A percentile compares a stretch with the other conserved stretches of the same genome.
Evolutionary conservation across 2,329 filamentous ascomycete species (phyloP).

Genomic region (Alternaria conjuncta): DNA sequence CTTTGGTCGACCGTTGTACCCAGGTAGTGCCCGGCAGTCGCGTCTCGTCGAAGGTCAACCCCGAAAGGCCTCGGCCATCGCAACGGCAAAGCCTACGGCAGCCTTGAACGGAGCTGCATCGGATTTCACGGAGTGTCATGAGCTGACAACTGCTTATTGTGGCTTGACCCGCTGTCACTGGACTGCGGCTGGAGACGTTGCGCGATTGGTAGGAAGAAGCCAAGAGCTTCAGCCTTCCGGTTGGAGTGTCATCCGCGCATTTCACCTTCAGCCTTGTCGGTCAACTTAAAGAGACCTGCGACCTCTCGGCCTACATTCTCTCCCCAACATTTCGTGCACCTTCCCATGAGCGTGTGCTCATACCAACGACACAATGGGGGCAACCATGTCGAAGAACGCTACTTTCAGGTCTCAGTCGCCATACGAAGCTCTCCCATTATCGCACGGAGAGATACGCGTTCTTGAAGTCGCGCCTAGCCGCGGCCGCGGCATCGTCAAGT

Average conservation of each 20-base stretch:
- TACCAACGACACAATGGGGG: too few species aligned
- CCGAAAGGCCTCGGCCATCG: too few species aligned
- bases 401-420: neutral
- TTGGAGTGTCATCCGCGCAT: neutral
- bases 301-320: too few species aligned
- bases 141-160: neutral
- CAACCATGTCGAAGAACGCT: too few species aligned
- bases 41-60: too few species aligned
- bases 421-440: neutral
- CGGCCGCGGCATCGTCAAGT: too few species aligned
- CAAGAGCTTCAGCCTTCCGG: neutral
- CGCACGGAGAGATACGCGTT: neutral
- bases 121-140: neutral
- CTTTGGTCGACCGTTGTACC: neutral
- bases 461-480: neutral
- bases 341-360: neutral
- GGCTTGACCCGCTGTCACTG: neutral
- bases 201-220: neutral
- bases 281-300: too few species aligned
- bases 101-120: neutral
- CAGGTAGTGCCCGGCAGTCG: too few species aligned
- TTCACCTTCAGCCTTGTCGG: neutral
- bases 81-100: neutral
- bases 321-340: fast-evolving
- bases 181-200: neutral